These are phyloP conservation scores for Glycine latifolia DNA, from an alignment of 306 rosid species.

Conservation along the genomic window DNA sequence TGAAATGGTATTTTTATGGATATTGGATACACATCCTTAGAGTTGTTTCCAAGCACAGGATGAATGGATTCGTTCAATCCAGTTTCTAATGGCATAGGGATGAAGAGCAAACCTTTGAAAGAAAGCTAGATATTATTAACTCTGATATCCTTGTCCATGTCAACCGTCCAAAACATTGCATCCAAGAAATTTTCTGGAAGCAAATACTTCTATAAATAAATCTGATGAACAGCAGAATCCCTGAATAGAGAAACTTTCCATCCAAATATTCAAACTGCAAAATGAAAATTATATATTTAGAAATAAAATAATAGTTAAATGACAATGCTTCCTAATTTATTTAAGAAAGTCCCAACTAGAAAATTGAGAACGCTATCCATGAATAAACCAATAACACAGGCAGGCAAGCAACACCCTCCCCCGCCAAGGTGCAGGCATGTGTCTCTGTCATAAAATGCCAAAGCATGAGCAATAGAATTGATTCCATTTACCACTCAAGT, in stretches of 20 bases:
- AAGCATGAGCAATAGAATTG: too few relatives aligned
- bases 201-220: conserved; percentile 70
- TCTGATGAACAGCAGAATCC: conserved; percentile 65
- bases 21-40: too few relatives aligned
- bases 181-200: conserved; percentile 75
- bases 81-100: conserved; percentile 14
- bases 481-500: too few relatives aligned
- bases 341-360: conserved; percentile 11
- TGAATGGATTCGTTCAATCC: conserved; percentile 30
- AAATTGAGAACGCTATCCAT: too few relatives aligned
- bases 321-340: conserved; percentile 26
- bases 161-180: conserved; percentile 80
- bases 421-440: too few relatives aligned
- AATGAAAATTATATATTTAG: conserved; percentile 43
- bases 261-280: conserved; percentile 69
- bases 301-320: conserved; percentile 41
- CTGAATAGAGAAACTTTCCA: conserved; percentile 74
- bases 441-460: too few relatives aligned
- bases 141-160: conserved; percentile 95
- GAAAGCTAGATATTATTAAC: conserved; percentile 81
- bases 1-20: conserved; percentile 34
- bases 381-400: too few relatives aligned
- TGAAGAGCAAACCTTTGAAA: conserved; percentile 75
- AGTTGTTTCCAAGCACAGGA: conserved; percentile 35
- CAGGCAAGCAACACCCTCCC: too few relatives aligned